Base-by-base conservation (phyloP, 352 stramenopile species). In the Pythium brachiatum region DNA sequence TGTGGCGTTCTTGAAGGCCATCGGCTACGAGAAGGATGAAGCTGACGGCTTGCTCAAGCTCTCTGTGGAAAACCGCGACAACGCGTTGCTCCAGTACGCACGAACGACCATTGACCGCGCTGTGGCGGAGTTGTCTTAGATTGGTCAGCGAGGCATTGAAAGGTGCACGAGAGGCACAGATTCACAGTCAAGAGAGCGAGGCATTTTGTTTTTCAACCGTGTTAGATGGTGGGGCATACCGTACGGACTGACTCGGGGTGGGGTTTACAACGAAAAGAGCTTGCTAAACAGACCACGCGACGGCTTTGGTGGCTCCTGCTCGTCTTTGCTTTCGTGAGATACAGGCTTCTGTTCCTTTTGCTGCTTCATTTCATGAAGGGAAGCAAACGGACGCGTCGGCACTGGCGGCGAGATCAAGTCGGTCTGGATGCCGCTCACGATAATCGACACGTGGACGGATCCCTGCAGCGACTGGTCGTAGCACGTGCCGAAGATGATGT, bases 21-120 rank as follows among this genome's bases (percentile, higher is more conserved):
- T 96, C 7, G 91, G 91, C n/a, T 97, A 97, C 72, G 82, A 81
- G 23, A 97, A 97, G 64, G 80, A 95, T 43, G 82, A 89, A 26
- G 68, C 48, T 18, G 78, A 89, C 41, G 81, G 85, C 20, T 67
- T 80, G 15, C 67, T 95, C 7, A 84, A 88, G 57, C 74, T 96
- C 1, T 68, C 75, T 7, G 15, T 83, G 8, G 80, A 90, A 55
- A 78, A 84, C 38, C 76, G 76, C 38, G 74, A 96, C 60, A 62
- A 82, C 38, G 67, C 72, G 54, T 60, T 92, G 51, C 62, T 96
- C 59, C 69, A 84, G 39, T 88, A 85, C 53, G 83, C 83, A n/a
- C 63, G 68, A 52, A 63, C 67, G 52, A 70, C 81, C 29, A 68
- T 92, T 23, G 67, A 90, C n/a, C 70, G 70, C 18, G 84, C 79